These are phyloP conservation scores for Vaucheria bursata DNA, from an alignment of 352 stramenopile species.

Conservation along the genomic window DNA sequence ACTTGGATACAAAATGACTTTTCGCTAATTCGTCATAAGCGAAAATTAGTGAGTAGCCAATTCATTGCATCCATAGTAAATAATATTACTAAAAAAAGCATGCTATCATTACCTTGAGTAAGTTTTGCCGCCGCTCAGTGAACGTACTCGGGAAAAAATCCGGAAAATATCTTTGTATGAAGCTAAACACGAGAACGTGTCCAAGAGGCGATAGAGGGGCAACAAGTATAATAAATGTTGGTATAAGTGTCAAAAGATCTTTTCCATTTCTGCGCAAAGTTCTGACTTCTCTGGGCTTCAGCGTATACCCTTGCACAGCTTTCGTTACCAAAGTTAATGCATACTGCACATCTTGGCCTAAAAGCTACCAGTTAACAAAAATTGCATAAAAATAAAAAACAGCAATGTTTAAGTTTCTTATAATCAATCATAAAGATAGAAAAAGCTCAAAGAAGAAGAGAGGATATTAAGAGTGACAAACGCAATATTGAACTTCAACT, in stretches of 20 bases:
- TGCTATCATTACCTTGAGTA: conserved; percentile 50
- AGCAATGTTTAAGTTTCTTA: too few relatives aligned
- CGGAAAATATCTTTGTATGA: conserved; percentile 72
- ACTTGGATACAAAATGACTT: too few relatives aligned
- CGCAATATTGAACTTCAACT: too few relatives aligned
- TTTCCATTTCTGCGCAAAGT: conserved; percentile 63
- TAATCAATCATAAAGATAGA: too few relatives aligned
- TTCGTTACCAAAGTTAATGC: conserved; percentile 57
- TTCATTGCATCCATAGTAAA: too few relatives aligned
- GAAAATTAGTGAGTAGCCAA: too few relatives aligned
- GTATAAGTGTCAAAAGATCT: conserved; percentile 71
- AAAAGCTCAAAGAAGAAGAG: too few relatives aligned
- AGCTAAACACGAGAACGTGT: conserved; percentile 72
- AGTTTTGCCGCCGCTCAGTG: conserved; percentile 68
- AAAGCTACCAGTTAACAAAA: conserved; percentile 49
- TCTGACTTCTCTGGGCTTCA: conserved; percentile 70
- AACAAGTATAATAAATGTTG: conserved; percentile 72
- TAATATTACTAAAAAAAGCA: not conserved
- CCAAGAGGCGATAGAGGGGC: conserved; percentile 67
- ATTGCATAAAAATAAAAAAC: too few relatives aligned
- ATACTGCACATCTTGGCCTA: conserved; percentile 64
- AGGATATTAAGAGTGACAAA: too few relatives aligned
- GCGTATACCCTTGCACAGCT: conserved; percentile 61
- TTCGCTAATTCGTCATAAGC: too few relatives aligned
- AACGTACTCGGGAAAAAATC: conserved; percentile 78